Evolutionary conservation across 352 stramenopile genomes (phyloP), one percentile per base, ranked within the genome.

Genomic region (Phytopythium aichiense): DNA sequence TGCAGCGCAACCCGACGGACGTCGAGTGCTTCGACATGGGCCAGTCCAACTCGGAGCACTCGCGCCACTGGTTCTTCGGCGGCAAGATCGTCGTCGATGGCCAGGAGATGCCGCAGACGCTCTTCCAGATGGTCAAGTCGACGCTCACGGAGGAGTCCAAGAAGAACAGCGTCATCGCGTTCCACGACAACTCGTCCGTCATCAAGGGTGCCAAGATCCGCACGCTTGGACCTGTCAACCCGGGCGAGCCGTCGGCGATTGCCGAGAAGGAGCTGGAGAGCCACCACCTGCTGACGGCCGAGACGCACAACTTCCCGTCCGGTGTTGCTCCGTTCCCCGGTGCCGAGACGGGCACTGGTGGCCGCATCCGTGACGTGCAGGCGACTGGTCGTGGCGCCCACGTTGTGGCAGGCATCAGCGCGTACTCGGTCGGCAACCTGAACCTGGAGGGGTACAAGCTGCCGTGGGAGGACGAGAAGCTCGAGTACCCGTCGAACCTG

Each of bases 11-110:
- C 76, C 97, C 98, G 52, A 99, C 97, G 7, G 97, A 99, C 76
- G 97, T 99, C 52, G 98, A 99, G 84, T 99, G 97, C 70, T 99
- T 99, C 72, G 97, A 99, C 77, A 98, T 99, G 90, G 95, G 95
- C 18, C 95, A 99, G 77, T 95, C 79, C 60, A 99, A 99, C 86
- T 99, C 95, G 56, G 98, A 99, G 77, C 98, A 99, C 84, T 99
- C 95, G 51, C 93, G 98, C 53, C 98, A 99, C 71, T 99, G 97
- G 97, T 99, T 99, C 79, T 99, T 99, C 69, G 91, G 93, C 46
- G 98, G 97, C 56, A 99, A 99, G 72, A 99, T 99, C 78, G 89
- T 99, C 11, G 94, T 99, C 25, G 96, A 99, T 71, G 96, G 96
- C 37, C 74, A 95, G 58, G 93, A 98, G 75, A 98, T 98, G 86